Evolutionary conservation across 306 rosid species (phyloP).

Genomic region (Rosa rugosa): DNA sequence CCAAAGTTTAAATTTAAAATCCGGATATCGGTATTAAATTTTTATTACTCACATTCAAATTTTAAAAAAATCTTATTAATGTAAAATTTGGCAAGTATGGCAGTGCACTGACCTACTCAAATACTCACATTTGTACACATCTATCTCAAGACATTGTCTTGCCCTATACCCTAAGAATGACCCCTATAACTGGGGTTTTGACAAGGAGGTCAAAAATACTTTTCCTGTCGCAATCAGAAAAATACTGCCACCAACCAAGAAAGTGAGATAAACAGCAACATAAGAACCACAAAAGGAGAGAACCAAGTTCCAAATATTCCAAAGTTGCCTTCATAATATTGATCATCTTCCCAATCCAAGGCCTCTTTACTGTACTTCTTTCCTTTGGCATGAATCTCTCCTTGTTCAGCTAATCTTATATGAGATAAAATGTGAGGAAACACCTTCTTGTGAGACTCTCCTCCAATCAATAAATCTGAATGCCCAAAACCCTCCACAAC

Average conservation of each 20-base stretch:
- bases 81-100: neutral
- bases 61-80: too few species aligned
- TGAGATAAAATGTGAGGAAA: conserved; percentile 34
- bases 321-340: conserved; percentile 12
- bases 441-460: conserved; percentile 28
- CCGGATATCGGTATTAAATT: too few species aligned
- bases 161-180: too few species aligned
- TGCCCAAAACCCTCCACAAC: conserved; percentile 41
- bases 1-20: too few species aligned
- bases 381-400: neutral
- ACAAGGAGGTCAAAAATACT: too few species aligned
- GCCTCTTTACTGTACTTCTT: conserved; percentile 13
- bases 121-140: neutral
- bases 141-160: too few species aligned
- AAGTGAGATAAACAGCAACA: conserved; percentile 10
- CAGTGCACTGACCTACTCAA: too few species aligned
- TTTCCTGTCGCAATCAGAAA: neutral
- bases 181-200: too few species aligned
- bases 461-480: conserved; percentile 34
- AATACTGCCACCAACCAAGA: neutral
- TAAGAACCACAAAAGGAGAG: conserved; percentile 26
- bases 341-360: conserved; percentile 26
- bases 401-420: conserved; percentile 21
- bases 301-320: conserved; percentile 29
- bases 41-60: too few species aligned